Base-by-base conservation (phyloP, 352 stramenopile genomes). In the Pythium volutum region DNA sequence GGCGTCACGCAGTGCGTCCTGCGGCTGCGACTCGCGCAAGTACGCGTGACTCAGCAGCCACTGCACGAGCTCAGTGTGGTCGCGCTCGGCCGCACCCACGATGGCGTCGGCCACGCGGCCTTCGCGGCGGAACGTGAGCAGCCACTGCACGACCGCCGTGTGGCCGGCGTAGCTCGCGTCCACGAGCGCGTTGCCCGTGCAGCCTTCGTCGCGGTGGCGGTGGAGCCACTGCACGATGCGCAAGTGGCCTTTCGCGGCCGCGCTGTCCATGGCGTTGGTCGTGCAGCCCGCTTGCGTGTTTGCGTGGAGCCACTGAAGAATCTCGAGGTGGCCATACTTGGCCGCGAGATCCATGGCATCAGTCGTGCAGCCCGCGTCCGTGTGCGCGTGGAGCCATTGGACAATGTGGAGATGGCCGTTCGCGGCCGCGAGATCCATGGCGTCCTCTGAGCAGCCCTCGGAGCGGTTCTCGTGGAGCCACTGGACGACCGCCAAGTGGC, bases 401-500 rank as follows among this genome's bases (percentile, higher is more conserved):
- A 74, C 39, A 11, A 76, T 53, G 14, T 70, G 53, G 41, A 72
- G 22, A 12, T 71, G 67, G 26, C 70, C 70, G n/a, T 47, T 29
- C 34, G 70, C 62, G 8, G 66, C 66, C 8, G 70, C 70, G 22
- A 72, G 31, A 27, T 76, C 70, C 65, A 76, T 70, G 5, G 62
- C 62, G 10, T 49, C 55, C 9, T 49, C 51, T 18, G 80, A 88
- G 65, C 76, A 85, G 23, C 81, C 79, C 38, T 91, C 81, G 4
- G 27, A 66, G 20, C 79, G 76, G 55, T 89, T 60, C 25, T 65
- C 45, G 55, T 89, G 76, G 20, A 88, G 58, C 81, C 81, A 91
- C 65, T 85, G 62, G 10, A 87, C 73, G 26, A 83, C 48, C 9
- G 20, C 43, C n/a, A 50, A n/a, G 25, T 50, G 43, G 20, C 43